Evolutionary conservation across 2,329 filamentous ascomycete species (phyloP), one percentile per base, ranked within the genome.

Genomic region (Trichoderma citrinoviride): DNA sequence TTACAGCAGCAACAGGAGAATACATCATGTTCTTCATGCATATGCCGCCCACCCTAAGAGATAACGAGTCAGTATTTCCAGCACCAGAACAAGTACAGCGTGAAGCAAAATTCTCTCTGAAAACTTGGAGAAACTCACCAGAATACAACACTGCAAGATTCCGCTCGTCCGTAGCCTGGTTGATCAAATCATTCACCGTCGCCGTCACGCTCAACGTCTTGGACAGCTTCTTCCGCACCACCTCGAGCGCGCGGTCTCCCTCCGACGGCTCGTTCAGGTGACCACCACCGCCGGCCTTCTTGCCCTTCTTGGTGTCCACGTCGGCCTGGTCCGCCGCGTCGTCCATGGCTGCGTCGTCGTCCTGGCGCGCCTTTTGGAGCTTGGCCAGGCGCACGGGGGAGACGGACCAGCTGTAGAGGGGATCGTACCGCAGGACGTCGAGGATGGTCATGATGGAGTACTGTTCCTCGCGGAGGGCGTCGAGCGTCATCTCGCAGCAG

Each of bases 371-470:
- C 70, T 86, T 85, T 72, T 89, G 87, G 63, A 90, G 77, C 71
- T 88, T 89, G 46, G 86, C 85, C 65, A 89, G 77, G 21, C 87
- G 82, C 40, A 89, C 80, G 0, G 87, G 87, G 12, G 91, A 95
- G 64, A 97, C 88, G 41, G 92, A 94, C 95, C 95, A 99, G 67
- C 88, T 95, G 76, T 98, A 96, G 67, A 99, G 80, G 1, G 95
- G 96, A 81, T 99, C 95, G 77, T 97, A 98, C n/a, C 96, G 90
- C 66, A 99, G 81, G 23, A 99, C 96, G 73, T 99, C 96, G 21
- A 99, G 86, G 61, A 99, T 93, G 0, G 95, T 98, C 93, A 97
- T 98, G 79, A 99, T 99, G 50, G 90, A 93, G 75, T 97, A 96
- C 14, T 91, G 91, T 75, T 99, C 95, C 71, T 96, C 91, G n/a